Conservation (phyloP, 2,329 filamentous ascomycete genomes). For the Annulohypoxylon truncatum region DNA sequence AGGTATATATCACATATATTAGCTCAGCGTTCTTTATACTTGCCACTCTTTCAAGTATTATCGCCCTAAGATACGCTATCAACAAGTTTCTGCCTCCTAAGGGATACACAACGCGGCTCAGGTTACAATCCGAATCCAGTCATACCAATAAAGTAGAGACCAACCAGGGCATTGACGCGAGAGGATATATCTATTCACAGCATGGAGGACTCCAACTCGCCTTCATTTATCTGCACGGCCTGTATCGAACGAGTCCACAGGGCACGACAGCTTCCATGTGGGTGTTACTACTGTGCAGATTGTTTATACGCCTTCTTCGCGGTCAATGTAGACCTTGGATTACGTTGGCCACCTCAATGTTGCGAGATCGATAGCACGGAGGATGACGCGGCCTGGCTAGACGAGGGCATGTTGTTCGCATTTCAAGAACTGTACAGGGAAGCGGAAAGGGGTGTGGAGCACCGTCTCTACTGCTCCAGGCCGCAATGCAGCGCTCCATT, state of each 20-base stretch:
- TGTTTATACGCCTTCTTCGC: slow-evolving; percentile 1
- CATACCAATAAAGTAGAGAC: neutral
- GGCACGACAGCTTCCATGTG: slow-evolving; percentile 6
- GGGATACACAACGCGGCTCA: no score
- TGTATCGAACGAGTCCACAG: neutral
- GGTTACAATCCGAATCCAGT: neutral
- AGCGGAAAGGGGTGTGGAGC: neutral
- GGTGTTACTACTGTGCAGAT: slow-evolving; percentile 3
- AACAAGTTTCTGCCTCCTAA: neutral
- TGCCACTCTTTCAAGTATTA: neutral
- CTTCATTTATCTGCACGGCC: neutral
- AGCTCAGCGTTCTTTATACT: neutral
- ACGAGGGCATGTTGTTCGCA: neutral
- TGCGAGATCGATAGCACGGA: neutral
- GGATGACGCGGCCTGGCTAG: slow-evolving; percentile 8
- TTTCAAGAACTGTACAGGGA: neutral
- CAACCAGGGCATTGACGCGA: neutral
- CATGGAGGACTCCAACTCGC: neutral
- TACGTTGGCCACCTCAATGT: slow-evolving; percentile 21
- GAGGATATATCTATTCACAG: neutral
- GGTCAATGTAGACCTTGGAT: neutral
- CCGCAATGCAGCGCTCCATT: slow-evolving; percentile 21
- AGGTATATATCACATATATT: neutral
- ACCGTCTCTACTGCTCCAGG: slow-evolving; percentile 20
- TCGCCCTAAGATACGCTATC: neutral